Percentiles rank a stretch among this genome's conserved stretches.
phyloP scores from a whole-genome alignment of 176 grass and related monocot species.

The Microstegium vimineum region DNA sequence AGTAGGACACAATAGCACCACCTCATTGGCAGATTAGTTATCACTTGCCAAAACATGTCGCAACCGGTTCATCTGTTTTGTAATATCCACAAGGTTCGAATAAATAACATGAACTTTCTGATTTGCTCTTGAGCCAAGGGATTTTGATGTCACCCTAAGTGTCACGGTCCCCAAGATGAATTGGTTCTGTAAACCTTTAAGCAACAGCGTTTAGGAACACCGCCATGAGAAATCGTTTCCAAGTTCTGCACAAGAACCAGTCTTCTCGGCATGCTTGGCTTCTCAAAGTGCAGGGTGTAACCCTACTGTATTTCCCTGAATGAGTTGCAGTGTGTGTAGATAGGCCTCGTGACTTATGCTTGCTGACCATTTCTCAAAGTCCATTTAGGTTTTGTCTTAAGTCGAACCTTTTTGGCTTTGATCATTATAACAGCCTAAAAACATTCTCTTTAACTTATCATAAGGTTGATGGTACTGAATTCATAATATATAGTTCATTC shows the following conservation, averaged over 20 bases:
- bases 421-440: not conserved
- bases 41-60: slow-evolving; percentile 1
- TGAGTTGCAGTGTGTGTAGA: not conserved
- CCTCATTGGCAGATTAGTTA: not conserved
- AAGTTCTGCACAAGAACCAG: not conserved
- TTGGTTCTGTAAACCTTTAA: not conserved
- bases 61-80: not conserved
- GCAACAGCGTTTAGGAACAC: not conserved
- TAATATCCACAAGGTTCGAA: not conserved
- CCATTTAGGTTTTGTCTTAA: not conserved
- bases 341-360: not conserved
- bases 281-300: not conserved
- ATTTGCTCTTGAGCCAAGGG: not conserved
- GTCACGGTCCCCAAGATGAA: not conserved
- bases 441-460: not conserved
- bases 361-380: not conserved
- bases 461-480: not conserved
- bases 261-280: not conserved
- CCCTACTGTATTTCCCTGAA: not conserved
- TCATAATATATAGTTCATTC: not conserved
- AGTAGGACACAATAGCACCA: slow-evolving; percentile 5
- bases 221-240: not conserved
- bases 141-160: slow-evolving; percentile 2
- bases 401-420: not conserved
- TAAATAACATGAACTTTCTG: not conserved